Conservation (phyloP, 2,329 filamentous ascomycete genomes). For the Colletotrichum brevisporum region DNA sequence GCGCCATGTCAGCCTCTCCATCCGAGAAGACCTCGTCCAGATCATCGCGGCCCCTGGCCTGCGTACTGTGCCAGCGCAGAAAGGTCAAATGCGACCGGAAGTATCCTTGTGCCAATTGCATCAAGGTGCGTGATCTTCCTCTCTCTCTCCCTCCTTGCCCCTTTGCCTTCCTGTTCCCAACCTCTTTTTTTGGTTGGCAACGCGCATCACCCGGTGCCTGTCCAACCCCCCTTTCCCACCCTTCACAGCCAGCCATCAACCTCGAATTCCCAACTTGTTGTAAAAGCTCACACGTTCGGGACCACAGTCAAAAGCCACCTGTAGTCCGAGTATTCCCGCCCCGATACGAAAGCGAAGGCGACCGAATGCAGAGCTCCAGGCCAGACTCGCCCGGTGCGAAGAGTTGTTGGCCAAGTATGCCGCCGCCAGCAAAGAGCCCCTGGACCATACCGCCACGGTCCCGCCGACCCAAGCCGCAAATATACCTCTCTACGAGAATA, state of each 20-base stretch:
- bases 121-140: slow-evolving; percentile 49
- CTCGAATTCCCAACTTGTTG: neutral
- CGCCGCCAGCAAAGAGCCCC: slow-evolving; percentile 41
- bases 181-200: neutral
- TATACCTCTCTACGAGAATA: slow-evolving; percentile 36
- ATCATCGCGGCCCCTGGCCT: slow-evolving; percentile 48
- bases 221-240: no score
- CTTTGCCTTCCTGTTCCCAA: neutral
- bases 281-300: neutral
- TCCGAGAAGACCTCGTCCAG: slow-evolving; percentile 19
- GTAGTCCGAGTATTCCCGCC: slow-evolving; percentile 71
- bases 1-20: slow-evolving; percentile 25
- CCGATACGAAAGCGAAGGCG: slow-evolving; percentile 70
- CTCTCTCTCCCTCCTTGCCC: neutral
- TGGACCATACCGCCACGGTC: slow-evolving; percentile 5
- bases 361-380: slow-evolving; percentile 73
- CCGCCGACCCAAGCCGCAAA: slow-evolving; percentile 13
- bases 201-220: no score
- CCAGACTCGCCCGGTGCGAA: slow-evolving; percentile 71
- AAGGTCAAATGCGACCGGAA: slow-evolving; percentile 74
- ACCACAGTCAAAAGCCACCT: slow-evolving; percentile 52
- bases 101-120: slow-evolving; percentile 71
- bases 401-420: slow-evolving; percentile 71
- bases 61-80: slow-evolving; percentile 71
- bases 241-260: no score